These are phyloP conservation scores for Chrysanthemum seticuspe DNA, from an alignment of 129 eudicot species.

Conservation along the genomic window DNA sequence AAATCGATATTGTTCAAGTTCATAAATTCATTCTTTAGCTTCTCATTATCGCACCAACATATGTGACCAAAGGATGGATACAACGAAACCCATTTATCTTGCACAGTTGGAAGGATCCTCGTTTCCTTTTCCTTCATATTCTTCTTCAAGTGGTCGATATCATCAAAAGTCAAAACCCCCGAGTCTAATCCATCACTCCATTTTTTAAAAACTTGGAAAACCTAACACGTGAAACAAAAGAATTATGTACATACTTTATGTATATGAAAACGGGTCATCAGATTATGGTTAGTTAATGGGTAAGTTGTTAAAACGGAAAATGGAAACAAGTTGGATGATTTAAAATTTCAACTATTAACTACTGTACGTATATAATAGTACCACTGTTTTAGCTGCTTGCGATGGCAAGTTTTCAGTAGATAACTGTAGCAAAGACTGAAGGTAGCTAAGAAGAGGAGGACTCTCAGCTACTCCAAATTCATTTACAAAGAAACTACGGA, in stretches of 20 bases:
- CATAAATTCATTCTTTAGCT: slow-evolving; percentile 58
- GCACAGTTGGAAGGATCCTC: slow-evolving; percentile 62
- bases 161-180: slow-evolving; percentile 52
- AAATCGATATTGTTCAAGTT: slow-evolving; percentile 54
- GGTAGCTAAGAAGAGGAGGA: slow-evolving; percentile 55
- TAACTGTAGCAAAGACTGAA: slow-evolving; percentile 62
- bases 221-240: slow-evolving; percentile 37
- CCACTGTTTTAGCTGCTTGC: slow-evolving; percentile 59
- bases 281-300: neutral
- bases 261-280: slow-evolving; percentile 1
- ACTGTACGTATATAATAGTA: neutral
- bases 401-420: slow-evolving; percentile 50
- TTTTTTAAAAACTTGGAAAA: slow-evolving; percentile 57
- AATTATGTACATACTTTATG: neutral
- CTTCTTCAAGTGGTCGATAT: slow-evolving; percentile 54
- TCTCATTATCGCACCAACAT: slow-evolving; percentile 78
- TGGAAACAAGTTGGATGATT: too few species aligned
- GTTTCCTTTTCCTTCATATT: slow-evolving; percentile 48
- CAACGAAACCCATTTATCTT: slow-evolving; percentile 85
- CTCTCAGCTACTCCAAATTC: slow-evolving; percentile 69
- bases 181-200: slow-evolving; percentile 63
- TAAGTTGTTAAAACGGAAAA: too few species aligned
- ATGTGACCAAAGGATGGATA: slow-evolving; percentile 59
- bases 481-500: slow-evolving; percentile 67
- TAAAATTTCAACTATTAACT: neutral